Evolutionary conservation across 371 early-diverging fungal species (phyloP).

Genomic region (Nematocida sp.): DNA sequence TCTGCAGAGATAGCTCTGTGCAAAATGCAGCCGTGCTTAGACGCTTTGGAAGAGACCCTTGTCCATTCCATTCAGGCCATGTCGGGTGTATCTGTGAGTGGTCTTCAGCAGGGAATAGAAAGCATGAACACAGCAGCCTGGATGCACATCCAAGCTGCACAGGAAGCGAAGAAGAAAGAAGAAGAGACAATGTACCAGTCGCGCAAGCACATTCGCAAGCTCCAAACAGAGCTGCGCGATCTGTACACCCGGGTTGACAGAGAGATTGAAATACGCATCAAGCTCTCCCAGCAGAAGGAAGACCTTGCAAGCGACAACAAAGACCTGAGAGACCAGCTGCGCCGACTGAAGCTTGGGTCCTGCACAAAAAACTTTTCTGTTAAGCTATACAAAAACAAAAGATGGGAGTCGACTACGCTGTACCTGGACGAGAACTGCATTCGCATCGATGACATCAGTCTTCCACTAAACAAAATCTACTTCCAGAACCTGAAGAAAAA

Average conservation of each 20-base stretch:
- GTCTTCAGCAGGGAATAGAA: no score
- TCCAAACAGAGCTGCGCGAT: slow-evolving; percentile 37
- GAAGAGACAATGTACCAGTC: background rate
- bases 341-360: slow-evolving; percentile 34
- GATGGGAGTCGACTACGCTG: slow-evolving; percentile 9
- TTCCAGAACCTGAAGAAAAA: slow-evolving; percentile 46
- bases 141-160: background rate
- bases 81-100: no score
- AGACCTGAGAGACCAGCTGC: slow-evolving; percentile 31
- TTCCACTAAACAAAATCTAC: slow-evolving; percentile 48
- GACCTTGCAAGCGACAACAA: slow-evolving; percentile 12
- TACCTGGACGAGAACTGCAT: slow-evolving; percentile 31
- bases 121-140: no score
- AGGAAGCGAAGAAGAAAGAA: slow-evolving; percentile 11
- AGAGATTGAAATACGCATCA: slow-evolving; percentile 23
- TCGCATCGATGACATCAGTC: slow-evolving; percentile 24
- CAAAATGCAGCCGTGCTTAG: no score
- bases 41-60: no score
- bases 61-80: no score
- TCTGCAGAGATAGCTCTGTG: no score
- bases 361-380: slow-evolving; percentile 11
- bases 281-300: slow-evolving; percentile 3
- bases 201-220: background rate
- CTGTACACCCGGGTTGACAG: slow-evolving; percentile 10
- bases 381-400: slow-evolving; percentile 25